phyloP scores from a whole-genome alignment of 2,329 filamentous ascomycete genomes.

The Pseudonectria foliicola region DNA sequence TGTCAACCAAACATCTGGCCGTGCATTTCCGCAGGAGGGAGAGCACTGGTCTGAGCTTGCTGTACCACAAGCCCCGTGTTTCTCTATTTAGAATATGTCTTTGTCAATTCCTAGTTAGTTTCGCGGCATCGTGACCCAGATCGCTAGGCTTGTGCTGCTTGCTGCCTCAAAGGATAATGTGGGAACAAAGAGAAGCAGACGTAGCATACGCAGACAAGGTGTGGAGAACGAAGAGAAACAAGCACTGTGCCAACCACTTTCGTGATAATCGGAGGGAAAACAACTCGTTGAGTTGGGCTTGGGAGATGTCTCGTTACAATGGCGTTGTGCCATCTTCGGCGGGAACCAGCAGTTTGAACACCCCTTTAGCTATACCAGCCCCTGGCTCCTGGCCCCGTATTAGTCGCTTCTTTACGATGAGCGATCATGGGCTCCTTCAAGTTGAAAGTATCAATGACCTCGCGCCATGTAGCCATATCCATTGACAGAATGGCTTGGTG shows the following conservation, averaged over 20 bases:
- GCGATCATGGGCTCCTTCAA: conserved; percentile 77
- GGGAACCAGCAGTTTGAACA: too few relatives aligned
- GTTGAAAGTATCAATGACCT: conserved; percentile 67
- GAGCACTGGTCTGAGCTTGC: too few relatives aligned
- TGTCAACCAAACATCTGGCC: too few relatives aligned
- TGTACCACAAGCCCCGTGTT: too few relatives aligned
- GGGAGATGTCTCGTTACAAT: background rate
- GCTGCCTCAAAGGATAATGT: background rate
- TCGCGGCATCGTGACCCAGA: too few relatives aligned
- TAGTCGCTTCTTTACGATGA: conserved; percentile 60
- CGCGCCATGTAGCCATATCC: conserved; percentile 76
- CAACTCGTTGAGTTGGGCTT: too few relatives aligned
- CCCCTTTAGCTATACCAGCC: conserved; percentile 57
- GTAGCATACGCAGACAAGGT: background rate
- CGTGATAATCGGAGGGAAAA: too few relatives aligned
- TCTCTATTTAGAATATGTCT: too few relatives aligned
- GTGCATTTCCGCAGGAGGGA: too few relatives aligned
- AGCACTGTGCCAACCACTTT: too few relatives aligned
- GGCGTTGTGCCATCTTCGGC: background rate
- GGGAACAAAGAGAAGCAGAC: background rate
- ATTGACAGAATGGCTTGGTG: conserved; percentile 86
- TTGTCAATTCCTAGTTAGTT: too few relatives aligned
- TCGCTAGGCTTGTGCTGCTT: background rate
- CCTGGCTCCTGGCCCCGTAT: conserved; percentile 44
- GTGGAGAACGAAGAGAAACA: background rate